Base-by-base conservation (phyloP, 441 rosid genomes). In the Erodium trifolium region DNA sequence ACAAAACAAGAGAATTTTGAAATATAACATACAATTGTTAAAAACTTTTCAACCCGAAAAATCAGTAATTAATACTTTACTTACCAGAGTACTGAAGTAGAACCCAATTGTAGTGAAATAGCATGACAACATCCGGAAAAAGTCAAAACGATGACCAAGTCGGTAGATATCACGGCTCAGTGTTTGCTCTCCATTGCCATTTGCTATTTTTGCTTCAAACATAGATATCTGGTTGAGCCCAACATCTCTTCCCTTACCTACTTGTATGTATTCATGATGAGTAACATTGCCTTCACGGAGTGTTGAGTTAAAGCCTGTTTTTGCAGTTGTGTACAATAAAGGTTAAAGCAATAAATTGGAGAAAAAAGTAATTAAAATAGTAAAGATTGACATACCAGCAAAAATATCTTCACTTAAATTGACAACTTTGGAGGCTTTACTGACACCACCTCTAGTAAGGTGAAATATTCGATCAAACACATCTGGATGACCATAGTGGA, bases 401-500 rank as follows among this genome's bases (percentile, higher is more conserved):
- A 96, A 96, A 73, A 96, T 93, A 76, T 96, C 99, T 82, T 96
- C 99, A 75, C 99, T 96, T 78, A 96, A 82, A 80, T 93, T 96
- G 84, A 96, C 88, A 55, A 92, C 92, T 76, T 85, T 96, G 55
- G 99, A 96, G 64, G 99, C 98, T 86, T 96, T 96, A 80, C 99
- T 88, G 62, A 96, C 86, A 81, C 99, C 99, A 55, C 99, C 99
- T 83, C 99, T 91, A 9, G 97, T 89, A 60, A 96, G 90, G 78
- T 92, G 98, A 82, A 92, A 96, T 29, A 96, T 87, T 82, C 98
- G 82, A 80, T 96, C 99, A 68, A 96, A 96, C 64, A 96, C 96
- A 84, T 95, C 99, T 1, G 98, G 99, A 81, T 95, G 99, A 70
- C 98, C 99, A 82, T 95, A 95, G 75, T 95, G 99, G 79, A 95